Evolutionary conservation across 805 yeast species (phyloP), one percentile per base, ranked within the genome.

Genomic region (Komagataella kurtzmanii): DNA sequence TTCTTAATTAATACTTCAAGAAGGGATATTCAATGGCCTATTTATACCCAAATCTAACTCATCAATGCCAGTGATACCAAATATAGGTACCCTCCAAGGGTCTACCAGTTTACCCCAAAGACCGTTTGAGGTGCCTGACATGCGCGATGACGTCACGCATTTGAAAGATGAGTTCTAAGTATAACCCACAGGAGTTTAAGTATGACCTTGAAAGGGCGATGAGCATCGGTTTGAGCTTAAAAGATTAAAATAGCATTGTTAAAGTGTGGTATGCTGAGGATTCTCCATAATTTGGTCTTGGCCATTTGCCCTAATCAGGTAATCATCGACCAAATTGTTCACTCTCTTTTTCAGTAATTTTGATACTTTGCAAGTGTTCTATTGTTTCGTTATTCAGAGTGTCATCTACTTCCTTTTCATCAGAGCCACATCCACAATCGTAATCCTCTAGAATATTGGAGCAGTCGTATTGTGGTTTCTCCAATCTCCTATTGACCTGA

Each of bases 351-450:
- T 71, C 71, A 51, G 79, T 79, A 45, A 75, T 65, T 51, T 70
- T 69, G 51, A 79, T 71, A 49, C 71, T 67, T 24, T 70, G 62
- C 54, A 78, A 60, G 59, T 76, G 80, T 2, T 69, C 68, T 5
- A 49, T 24, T 17, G 63, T 54, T 44, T 69, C 69, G 7, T 48
- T 49, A 10, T 54, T 56, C 48, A 63, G 53, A 3, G 65, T 62
- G 17, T 54, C 56, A 52, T 73, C 80, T 6, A 61, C 68, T 49
- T 69, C 74, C 57, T 75, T 79, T 58, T 81, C 91, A 50, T 81
- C 95, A 10, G 65, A 73, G 1, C 93, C 96, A 68, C 99, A 91
- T 0, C 99, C 99, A 71, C 99, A 91, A 60, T 90, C 96, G 65
- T 93, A 93, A 66, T 88, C 93, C 58, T 88, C 97, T 51, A 87